A percentile compares a stretch with the other conserved stretches of the same genome.
These are phyloP conservation scores for Artemisia tridentata DNA, from an alignment of 129 eudicot species.

Conservation along the genomic window DNA sequence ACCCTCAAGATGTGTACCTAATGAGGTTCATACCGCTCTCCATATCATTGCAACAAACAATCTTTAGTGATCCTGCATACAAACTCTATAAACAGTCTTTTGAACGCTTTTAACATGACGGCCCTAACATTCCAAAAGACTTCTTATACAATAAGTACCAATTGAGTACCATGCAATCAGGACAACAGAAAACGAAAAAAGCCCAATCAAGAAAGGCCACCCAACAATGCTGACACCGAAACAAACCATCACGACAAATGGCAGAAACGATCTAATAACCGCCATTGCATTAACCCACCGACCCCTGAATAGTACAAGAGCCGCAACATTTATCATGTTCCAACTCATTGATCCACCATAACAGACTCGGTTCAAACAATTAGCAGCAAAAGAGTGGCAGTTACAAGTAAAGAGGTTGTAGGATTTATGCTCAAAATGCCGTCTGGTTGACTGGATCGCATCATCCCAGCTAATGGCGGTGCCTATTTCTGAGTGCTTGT, in stretches of 20 bases:
- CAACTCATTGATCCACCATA: conserved; percentile 76
- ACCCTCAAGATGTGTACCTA: too few species aligned
- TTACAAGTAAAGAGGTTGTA: conserved; percentile 90
- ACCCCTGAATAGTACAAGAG: conserved; percentile 58
- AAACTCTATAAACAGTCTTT: too few species aligned
- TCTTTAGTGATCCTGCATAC: too few species aligned
- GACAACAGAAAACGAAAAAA: conserved; percentile 46
- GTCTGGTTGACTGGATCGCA: conserved; percentile 52
- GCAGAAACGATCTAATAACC: conserved; percentile 65
- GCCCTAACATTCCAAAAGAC: conserved; percentile 54
- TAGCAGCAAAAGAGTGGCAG: conserved; percentile 80
- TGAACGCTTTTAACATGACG: too few species aligned
- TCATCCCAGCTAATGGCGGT: conserved; percentile 83
- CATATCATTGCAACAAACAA: too few species aligned
- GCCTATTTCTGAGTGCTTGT: conserved; percentile 68
- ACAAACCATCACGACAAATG: conserved; percentile 55
- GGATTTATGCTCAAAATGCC: conserved; percentile 73
- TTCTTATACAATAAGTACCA: conserved; percentile 48
- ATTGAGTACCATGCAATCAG: conserved; percentile 67
- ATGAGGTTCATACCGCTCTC: too few species aligned
- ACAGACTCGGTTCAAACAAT: conserved; percentile 64
- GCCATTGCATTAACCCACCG: conserved; percentile 64
- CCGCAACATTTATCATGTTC: conserved; percentile 82
- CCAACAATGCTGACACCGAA: conserved; percentile 72
- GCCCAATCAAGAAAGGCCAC: conserved; percentile 78